These are phyloP conservation scores for Torulaspora delbrueckii DNA, from an alignment of 805 yeast genomes.

Conservation along the genomic window DNA sequence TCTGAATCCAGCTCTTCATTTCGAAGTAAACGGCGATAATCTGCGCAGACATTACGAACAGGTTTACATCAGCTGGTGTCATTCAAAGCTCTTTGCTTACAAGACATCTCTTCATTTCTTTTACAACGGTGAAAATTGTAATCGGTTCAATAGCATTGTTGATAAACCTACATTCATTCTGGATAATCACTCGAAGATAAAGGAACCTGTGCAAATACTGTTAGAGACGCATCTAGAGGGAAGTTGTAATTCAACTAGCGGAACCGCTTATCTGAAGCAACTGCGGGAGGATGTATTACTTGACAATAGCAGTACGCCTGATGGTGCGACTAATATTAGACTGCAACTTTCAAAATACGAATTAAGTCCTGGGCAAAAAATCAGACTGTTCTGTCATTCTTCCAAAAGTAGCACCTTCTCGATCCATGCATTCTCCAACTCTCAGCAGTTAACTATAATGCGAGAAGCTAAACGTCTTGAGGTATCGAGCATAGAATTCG, in stretches of 20 bases:
- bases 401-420: slow-evolving; percentile 20
- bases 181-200: slow-evolving; percentile 28
- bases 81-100: slow-evolving; percentile 26
- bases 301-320: slow-evolving; percentile 16
- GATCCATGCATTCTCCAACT: slow-evolving; percentile 19
- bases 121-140: slow-evolving; percentile 23
- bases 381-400: slow-evolving; percentile 26
- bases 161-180: slow-evolving; percentile 45
- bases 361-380: slow-evolving; percentile 6
- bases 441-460: slow-evolving; percentile 5
- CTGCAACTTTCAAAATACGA: slow-evolving; percentile 34
- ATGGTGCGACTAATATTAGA: slow-evolving; percentile 37
- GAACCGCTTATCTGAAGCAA: slow-evolving; percentile 21
- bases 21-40: slow-evolving; percentile 18
- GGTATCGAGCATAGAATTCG: slow-evolving; percentile 1
- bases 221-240: slow-evolving; percentile 45
- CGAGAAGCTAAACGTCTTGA: slow-evolving; percentile 4
- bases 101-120: slow-evolving; percentile 29
- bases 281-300: slow-evolving; percentile 13
- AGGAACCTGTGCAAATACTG: slow-evolving; percentile 42
- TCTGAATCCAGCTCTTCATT: slow-evolving; percentile 7
- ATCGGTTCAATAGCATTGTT: slow-evolving; percentile 17
- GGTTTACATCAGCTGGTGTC: slow-evolving; percentile 66
- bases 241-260: slow-evolving; percentile 8
- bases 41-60: slow-evolving; percentile 41